Base-by-base conservation (phyloP, 352 stramenopile species). In the Aphanomyces euteiches region DNA sequence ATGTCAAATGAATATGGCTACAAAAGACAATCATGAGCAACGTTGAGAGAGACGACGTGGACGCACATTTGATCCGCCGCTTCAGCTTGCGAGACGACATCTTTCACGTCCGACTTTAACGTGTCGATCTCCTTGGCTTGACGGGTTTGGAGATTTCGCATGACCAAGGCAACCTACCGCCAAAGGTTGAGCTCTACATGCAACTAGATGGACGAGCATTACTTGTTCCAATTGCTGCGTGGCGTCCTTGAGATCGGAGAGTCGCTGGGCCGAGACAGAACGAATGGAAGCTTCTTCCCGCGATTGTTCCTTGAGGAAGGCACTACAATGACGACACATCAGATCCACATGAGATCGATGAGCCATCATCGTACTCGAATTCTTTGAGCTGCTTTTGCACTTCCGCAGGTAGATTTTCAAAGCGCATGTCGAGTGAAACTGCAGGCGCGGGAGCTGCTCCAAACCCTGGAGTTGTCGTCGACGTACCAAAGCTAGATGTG, bases 381-480 rank as follows among this genome's bases (percentile, higher is more conserved):
- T 84, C 83, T 38, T 77, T 79, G 66, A 94, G 85, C 64, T 91
- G 90, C 71, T 83, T 84, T 74, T 91, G 84, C 6, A 94, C 79
- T 43, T 92, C 84, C 0, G 77, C 77, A 1, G 86, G 84, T 15
- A 94, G 76, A 21, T 72, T 63, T 47, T 92, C 86, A 39, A 92
- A 92, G 21, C 74, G 76, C 43, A 85, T 94, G 66, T 94, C 86
- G 36, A 94, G 63, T 37, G 84, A 88, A 43, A 94, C 87, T 2
- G 79, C 71, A 7, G 54, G 69, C 41, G 34, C 59, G 19, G 41
- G 47, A 38, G 45, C 40, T 3, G 57, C 66, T 37, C 67, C 72
- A 13, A 64, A n/a, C 10, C 53, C 41, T 4, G 43, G 43, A 28
- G 43, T 19, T 63, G 43, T 37, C 5, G 63, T 15, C 3, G 39